Percentiles rank a stretch among this genome's conserved stretches.
Evolutionary conservation across 2,329 filamentous ascomycete species (phyloP).

Genomic region (Cordyceps pruinosa): DNA sequence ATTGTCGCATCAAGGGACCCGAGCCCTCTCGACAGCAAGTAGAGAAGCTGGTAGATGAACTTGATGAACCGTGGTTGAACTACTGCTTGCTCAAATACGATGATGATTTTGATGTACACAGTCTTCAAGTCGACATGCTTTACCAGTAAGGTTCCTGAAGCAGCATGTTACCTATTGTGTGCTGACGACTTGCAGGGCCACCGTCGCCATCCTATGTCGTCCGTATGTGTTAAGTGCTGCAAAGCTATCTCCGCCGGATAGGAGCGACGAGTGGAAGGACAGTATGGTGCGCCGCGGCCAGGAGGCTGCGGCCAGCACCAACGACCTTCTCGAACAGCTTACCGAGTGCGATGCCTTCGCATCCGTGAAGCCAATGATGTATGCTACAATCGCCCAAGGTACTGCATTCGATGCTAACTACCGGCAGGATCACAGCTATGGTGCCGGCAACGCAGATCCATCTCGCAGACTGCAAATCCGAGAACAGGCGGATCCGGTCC

Average conservation of each 20-base stretch:
- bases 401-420: background rate
- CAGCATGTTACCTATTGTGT: background rate
- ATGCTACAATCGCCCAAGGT: background rate
- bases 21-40: background rate
- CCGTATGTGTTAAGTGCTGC: background rate
- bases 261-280: background rate
- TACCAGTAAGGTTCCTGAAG: background rate
- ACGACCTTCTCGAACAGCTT: background rate
- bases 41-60: background rate
- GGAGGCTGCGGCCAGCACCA: conserved; percentile 7
- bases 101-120: background rate
- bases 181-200: background rate
- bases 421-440: conserved; percentile 4
- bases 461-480: conserved; percentile 2
- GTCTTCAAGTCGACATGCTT: background rate
- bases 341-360: conserved; percentile 1
- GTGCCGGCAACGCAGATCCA: conserved; percentile 8
- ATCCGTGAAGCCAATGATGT: conserved; percentile 8
- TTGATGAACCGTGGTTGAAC: background rate
- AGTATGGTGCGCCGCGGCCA: background rate
- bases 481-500: background rate
- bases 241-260: background rate
- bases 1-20: conserved; percentile 1
- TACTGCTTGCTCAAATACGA: background rate
- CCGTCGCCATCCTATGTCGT: background rate